phyloP scores from a whole-genome alignment of 768 basidiomycete genomes.

The Pleurotus djamor region DNA sequence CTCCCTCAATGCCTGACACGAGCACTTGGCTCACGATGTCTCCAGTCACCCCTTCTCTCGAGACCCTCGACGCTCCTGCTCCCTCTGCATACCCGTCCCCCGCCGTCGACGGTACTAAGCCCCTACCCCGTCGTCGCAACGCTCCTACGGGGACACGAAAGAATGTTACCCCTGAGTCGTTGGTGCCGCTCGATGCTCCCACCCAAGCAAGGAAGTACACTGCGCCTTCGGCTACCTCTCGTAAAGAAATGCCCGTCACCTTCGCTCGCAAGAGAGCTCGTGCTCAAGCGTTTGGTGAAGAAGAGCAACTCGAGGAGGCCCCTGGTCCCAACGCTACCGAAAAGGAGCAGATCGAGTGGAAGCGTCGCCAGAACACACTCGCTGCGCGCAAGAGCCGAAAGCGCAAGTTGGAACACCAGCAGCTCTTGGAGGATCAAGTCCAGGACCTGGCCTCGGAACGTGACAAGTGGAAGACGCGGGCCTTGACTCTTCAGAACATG shows the following conservation, averaged over 20 bases:
- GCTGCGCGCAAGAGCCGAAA: slow-evolving; percentile 80
- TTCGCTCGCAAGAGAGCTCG: slow-evolving; percentile 65
- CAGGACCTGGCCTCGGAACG: slow-evolving; percentile 53
- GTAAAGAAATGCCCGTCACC: slow-evolving; percentile 73
- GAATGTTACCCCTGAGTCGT: slow-evolving; percentile 59
- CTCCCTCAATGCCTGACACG: neutral
- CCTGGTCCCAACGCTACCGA: slow-evolving; percentile 39
- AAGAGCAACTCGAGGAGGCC: slow-evolving; percentile 40
- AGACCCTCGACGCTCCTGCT: slow-evolving; percentile 3
- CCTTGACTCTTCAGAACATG: slow-evolving; percentile 46
- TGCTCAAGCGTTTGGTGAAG: slow-evolving; percentile 43
- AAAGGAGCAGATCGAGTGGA: slow-evolving; percentile 71
- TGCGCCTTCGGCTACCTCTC: slow-evolving; percentile 71
- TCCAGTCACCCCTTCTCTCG: slow-evolving; percentile 8
- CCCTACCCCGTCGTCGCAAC: slow-evolving; percentile 27
- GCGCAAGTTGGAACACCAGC: slow-evolving; percentile 70
- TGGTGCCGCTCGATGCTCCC: slow-evolving; percentile 75
- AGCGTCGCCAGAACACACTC: slow-evolving; percentile 82
- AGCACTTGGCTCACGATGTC: slow-evolving; percentile 9
- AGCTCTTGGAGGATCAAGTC: slow-evolving; percentile 57
- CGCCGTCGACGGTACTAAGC: neutral
- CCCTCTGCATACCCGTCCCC: slow-evolving; percentile 10
- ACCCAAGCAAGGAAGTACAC: slow-evolving; percentile 77
- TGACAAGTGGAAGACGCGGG: slow-evolving; percentile 62
- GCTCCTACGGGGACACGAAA: slow-evolving; percentile 69